Base-by-base conservation (phyloP, 495 filamentous ascomycete species). In the Trichoderma orchidacearum region DNA sequence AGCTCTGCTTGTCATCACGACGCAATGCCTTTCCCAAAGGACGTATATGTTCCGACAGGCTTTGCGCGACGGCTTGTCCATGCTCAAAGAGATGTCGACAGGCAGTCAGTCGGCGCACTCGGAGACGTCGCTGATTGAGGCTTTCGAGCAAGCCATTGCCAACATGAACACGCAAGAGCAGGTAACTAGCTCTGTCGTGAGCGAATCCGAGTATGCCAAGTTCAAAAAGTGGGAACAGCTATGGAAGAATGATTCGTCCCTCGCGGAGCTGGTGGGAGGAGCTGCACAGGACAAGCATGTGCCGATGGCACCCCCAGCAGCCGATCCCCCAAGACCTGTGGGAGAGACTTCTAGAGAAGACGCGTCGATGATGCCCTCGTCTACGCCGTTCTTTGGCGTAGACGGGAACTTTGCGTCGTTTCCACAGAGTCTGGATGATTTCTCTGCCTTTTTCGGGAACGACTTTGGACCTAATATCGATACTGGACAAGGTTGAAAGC, bases 191-290 rank as follows among this genome's bases (percentile, higher is more conserved):
- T 5, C 41, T 5, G 27, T 27, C 21, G 41, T 48, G 23, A 52
- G 61, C 9, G 72, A 75, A 56, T 78, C 75, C 0, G 75, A 71
- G 18, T 78, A 78, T 45, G 75, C 76, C 55, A 66, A 70, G 1
- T 78, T 78, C 63, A 78, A 78, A 41, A 75, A 72, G 25, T 78
- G 75, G 75, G 73, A 76, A 50, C 74, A 75, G 72, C 69, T 76
- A 6, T 78, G 75, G 75, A 75, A 76, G 56, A 71, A 72, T 7
- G 75, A 48, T 11, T 7, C 41, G 18, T 23, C 41, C 5, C 11
- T 7, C 11, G 8, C 41, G 4, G 41, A 48, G 15, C 9, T 17
- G n/a, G 21, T 9, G 0, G 41, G 27, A 9, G 21, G 23, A 48
- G n/a, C 21, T 7, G 21, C 5, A 25, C 18, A 48, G 7, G 21